Base-by-base conservation (phyloP, 2,329 filamentous ascomycete genomes). In the Microthyrium microscopicum region DNA sequence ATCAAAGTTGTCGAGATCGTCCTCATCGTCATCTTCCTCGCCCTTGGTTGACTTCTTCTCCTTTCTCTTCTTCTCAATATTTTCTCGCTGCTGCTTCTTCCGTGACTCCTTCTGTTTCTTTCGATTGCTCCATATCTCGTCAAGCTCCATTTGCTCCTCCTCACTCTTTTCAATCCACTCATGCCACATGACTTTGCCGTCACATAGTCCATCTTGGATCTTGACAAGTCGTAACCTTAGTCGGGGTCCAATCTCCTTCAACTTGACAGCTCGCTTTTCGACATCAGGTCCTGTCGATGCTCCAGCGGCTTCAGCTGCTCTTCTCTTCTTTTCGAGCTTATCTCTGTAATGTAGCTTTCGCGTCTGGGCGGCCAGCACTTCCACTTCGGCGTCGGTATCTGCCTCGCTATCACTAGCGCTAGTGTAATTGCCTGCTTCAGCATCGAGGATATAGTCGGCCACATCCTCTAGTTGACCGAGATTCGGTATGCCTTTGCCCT, bases 141-240 rank as follows among this genome's bases (percentile, higher is more conserved):
- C 85, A 45, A 94, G 57, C 41, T 78, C 71, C 49, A 75, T 70
- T 36, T 83, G 60, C 53, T 98, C 85, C 13, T 71, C 68, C 44
- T 73, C 73, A 5, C 72, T 73, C 66, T 98, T 98, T 51, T 77
- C 71, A 34, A 95, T 74, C 50, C 83, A 91, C 51, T 94, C 84
- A 54, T 98, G 89, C 89, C 89, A 98, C 79, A 98, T 81, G 36
- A 93, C 70, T 52, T 83, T 89, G 31, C 89, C 89, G 18, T 70
- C 68, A 47, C 84, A 94, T 5, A 95, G 57, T 2, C 87, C 89
- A 46, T 98, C 89, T 51, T 98, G 89, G 4, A 98, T 85, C 60
- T 98, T 98, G 35, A 83, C 85, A 57, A 98, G 63, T 20, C 87
- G 73, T 26, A 98, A 60, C 39, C 72, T 77, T 78, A 98, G 77